phyloP scores from a whole-genome alignment of 768 basidiomycete genomes.

The Hortiboletus campestris region DNA sequence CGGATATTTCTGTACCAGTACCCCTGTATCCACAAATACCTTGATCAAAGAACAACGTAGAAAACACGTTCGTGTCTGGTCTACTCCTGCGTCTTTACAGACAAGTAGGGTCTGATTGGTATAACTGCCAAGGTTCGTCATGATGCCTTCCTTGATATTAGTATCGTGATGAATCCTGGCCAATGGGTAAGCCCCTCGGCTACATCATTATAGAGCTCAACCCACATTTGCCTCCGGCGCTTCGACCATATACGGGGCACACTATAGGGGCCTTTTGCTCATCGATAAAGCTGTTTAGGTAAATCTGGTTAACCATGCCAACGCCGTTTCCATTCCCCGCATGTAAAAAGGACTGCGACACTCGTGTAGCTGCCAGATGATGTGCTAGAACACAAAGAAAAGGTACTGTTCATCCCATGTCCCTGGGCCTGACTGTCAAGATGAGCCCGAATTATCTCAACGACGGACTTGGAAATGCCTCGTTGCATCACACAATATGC shows the following conservation, averaged over 20 bases:
- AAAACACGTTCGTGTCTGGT: conserved; percentile 12
- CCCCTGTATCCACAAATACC: conserved; percentile 34
- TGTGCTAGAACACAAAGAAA: conserved; percentile 1
- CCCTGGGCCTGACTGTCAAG: conserved; percentile 1
- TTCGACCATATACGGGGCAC: conserved; percentile 7
- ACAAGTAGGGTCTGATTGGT: conserved; percentile 2
- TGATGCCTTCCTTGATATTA: background rate
- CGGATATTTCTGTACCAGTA: conserved; percentile 31
- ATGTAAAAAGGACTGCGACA: background rate
- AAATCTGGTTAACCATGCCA: conserved; percentile 8
- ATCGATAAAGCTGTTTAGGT: conserved; percentile 21
- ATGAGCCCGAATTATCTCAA: background rate
- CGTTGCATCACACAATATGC: conserved; percentile 13
- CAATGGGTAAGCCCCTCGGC: conserved; percentile 9
- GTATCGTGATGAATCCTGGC: conserved; percentile 5
- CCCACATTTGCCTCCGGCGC: conserved; percentile 1
- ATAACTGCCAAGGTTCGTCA: conserved; percentile 19
- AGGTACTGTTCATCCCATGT: conserved; percentile 5
- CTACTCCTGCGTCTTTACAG: conserved; percentile 1
- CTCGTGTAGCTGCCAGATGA: background rate
- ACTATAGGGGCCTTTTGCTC: conserved; percentile 1
- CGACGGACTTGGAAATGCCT: conserved; percentile 8
- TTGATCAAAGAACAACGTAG: conserved; percentile 21
- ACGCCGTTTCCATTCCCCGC: background rate
- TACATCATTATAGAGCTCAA: background rate